Conservation (phyloP, 2,329 filamentous ascomycete species). For the Dothideomycetes sp. region DNA sequence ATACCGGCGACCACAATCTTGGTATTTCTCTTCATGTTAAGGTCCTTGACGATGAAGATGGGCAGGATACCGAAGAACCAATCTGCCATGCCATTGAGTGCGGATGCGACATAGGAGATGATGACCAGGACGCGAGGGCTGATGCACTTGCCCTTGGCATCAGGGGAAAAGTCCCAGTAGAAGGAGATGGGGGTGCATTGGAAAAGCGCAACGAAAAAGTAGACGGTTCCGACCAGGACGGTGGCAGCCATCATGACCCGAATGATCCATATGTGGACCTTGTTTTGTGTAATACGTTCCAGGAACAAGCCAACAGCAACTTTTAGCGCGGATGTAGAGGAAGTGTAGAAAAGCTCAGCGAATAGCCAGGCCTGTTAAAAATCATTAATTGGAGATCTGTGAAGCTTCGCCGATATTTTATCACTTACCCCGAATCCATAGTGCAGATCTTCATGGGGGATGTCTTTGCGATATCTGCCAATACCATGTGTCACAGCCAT, state of each 20-base stretch:
- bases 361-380: slow-evolving; percentile 39
- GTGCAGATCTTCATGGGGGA: slow-evolving; percentile 13
- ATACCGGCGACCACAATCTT: slow-evolving; percentile 28
- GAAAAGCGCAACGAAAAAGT: slow-evolving; percentile 40
- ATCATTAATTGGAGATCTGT: background rate
- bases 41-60: slow-evolving; percentile 27
- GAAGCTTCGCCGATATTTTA: background rate
- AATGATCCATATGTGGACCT: slow-evolving; percentile 33
- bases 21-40: slow-evolving; percentile 28
- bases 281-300: slow-evolving; percentile 38
- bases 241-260: slow-evolving; percentile 35
- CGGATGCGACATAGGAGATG: slow-evolving; percentile 16
- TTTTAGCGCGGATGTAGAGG: slow-evolving; percentile 37
- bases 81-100: slow-evolving; percentile 28
- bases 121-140: slow-evolving; percentile 10
- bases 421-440: slow-evolving; percentile 6
- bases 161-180: slow-evolving; percentile 36
- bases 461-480: slow-evolving; percentile 24
- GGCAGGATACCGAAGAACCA: slow-evolving; percentile 29
- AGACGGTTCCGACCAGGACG: slow-evolving; percentile 34
- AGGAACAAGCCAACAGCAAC: slow-evolving; percentile 43
- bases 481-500: slow-evolving; percentile 26
- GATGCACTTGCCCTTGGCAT: slow-evolving; percentile 18
- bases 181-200: slow-evolving; percentile 40
- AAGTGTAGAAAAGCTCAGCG: slow-evolving; percentile 41